Conservation (phyloP, 176 grass and related monocot genomes). For the Aegilops tauschii region DNA sequence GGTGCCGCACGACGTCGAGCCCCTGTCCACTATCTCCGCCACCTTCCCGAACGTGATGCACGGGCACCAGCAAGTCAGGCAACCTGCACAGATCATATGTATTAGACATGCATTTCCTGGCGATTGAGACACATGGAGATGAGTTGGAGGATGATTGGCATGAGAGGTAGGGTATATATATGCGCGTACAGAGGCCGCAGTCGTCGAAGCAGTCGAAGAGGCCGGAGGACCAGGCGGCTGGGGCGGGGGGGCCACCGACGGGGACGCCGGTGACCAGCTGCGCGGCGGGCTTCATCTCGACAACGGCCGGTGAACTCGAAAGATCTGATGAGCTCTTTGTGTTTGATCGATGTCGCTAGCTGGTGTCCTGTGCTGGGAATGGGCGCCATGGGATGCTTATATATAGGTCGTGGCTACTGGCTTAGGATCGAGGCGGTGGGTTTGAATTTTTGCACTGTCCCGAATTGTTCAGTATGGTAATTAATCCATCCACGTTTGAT, state of each 20-base stretch:
- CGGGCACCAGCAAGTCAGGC: slow-evolving; percentile 58
- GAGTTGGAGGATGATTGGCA: no score
- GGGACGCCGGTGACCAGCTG: not conserved
- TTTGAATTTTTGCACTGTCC: not conserved
- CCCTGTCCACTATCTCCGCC: slow-evolving; percentile 75
- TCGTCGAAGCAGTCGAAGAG: slow-evolving; percentile 70
- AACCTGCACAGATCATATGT: not conserved
- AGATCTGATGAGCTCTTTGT: not conserved
- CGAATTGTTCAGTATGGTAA: not conserved
- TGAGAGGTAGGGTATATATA: no score
- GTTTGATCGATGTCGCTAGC: not conserved
- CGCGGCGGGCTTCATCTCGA: not conserved
- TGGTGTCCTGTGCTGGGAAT: not conserved
- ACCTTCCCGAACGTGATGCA: slow-evolving; percentile 70
- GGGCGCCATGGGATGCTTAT: not conserved
- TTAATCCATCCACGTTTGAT: not conserved
- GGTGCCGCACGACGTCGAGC: slow-evolving; percentile 50
- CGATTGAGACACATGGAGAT: no score
- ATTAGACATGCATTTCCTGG: not conserved
- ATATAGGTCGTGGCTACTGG: not conserved
- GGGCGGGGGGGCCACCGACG: no score
- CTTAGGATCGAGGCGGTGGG: no score
- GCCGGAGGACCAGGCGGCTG: slow-evolving; percentile 35
- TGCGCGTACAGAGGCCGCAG: slow-evolving; percentile 33
- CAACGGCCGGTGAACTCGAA: not conserved